phyloP scores from a whole-genome alignment of 2,329 filamentous ascomycete species.

The Diaporthe longicolla region DNA sequence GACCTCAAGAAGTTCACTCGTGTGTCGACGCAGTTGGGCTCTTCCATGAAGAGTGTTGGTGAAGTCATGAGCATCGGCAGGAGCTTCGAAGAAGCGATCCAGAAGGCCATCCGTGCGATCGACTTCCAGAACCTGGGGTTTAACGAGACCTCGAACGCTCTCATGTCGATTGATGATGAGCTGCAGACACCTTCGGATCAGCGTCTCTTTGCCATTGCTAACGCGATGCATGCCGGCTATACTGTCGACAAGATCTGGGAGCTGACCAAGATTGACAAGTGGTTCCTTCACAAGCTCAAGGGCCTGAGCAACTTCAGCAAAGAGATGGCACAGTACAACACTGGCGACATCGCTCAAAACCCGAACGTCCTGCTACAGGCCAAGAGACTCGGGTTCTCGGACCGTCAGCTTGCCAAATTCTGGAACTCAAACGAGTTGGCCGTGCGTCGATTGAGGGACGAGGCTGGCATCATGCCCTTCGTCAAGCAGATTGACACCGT shows the following conservation, averaged over 20 bases:
- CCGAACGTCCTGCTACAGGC: constrained; percentile 81
- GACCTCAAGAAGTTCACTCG: constrained; percentile 99
- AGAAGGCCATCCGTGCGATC: constrained; percentile 96
- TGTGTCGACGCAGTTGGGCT: constrained; percentile 94
- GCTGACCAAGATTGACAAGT: constrained; percentile 98
- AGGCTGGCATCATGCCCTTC: constrained; percentile 86
- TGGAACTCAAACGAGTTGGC: constrained; percentile 95
- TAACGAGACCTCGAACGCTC: constrained; percentile 83
- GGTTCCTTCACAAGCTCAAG: constrained; percentile 95
- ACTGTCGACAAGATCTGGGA: constrained; percentile 98
- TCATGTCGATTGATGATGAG: constrained; percentile 97
- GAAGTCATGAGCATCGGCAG: constrained; percentile 99
- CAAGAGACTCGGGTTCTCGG: constrained; percentile 94
- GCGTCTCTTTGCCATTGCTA: constrained; percentile 96
- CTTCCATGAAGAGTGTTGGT: constrained; percentile 99
- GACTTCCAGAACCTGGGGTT: constrained; percentile 97
- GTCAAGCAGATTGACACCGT: constrained; percentile 99
- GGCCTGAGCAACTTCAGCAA: constrained; percentile 91
- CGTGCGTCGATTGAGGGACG: constrained; percentile 85
- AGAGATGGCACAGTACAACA: constrained; percentile 76
- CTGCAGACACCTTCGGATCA: constrained; percentile 98
- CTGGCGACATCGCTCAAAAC: constrained; percentile 74
- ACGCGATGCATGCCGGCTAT: constrained; percentile 96
- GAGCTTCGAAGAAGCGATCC: constrained; percentile 97
- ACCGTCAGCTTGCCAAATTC: constrained; percentile 94